Evolutionary conservation across 495 filamentous ascomycete species (phyloP).

Genomic region (Xylona heveae): DNA sequence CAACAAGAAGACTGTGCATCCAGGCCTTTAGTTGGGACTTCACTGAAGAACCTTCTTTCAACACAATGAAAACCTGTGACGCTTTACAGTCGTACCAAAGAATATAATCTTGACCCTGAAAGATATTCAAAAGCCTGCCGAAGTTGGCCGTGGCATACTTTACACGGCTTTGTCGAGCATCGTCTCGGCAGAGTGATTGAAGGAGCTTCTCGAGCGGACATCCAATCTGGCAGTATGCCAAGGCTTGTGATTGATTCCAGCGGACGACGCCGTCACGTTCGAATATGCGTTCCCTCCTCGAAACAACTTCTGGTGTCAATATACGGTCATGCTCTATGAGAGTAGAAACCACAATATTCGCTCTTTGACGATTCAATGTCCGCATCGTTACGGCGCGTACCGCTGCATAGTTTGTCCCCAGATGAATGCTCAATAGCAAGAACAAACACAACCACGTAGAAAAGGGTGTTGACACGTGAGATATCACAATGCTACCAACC

Average conservation of each 20-base stretch:
- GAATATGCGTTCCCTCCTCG: conserved; percentile 51
- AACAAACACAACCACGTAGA: conserved; percentile 62
- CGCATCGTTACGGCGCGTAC: conserved; percentile 67
- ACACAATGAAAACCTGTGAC: conserved; percentile 31
- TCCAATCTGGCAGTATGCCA: conserved; percentile 30
- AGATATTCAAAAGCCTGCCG: conserved; percentile 23
- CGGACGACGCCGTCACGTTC: conserved; percentile 36
- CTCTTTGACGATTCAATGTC: conserved; percentile 72
- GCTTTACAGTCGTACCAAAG: conserved; percentile 26
- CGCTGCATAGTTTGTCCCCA: conserved; percentile 66
- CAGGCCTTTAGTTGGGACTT: conserved; percentile 43
- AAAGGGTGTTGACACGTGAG: conserved; percentile 41
- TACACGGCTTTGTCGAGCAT: conserved; percentile 2
- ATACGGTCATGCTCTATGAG: conserved; percentile 27
- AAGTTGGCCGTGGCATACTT: conserved; percentile 2
- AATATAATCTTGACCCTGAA: conserved; percentile 27
- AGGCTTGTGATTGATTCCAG: conserved; percentile 24
- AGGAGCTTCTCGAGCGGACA: conserved; percentile 19
- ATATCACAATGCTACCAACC: conserved; percentile 65
- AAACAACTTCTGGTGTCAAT: conserved; percentile 39
- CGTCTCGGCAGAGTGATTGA: conserved; percentile 7
- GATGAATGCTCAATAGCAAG: conserved; percentile 47
- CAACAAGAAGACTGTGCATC: conserved; percentile 46
- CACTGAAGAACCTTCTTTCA: conserved; percentile 35
- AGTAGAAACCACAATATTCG: conserved; percentile 54